Evolutionary conservation across 257 asterid species (phyloP).

Genomic region (Ocimum tenuiflorum): DNA sequence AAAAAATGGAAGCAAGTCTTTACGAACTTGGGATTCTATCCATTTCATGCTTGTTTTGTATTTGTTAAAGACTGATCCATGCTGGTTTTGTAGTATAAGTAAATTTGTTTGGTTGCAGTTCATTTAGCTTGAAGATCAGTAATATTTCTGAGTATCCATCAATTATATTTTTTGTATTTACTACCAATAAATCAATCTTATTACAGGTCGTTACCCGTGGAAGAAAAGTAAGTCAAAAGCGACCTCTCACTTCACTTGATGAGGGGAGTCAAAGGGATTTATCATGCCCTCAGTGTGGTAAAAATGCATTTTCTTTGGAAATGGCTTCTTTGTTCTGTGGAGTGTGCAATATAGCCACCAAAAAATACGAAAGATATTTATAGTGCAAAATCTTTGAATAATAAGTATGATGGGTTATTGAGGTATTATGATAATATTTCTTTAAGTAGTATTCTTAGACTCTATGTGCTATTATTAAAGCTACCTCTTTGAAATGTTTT

Average conservation of each 20-base stretch:
- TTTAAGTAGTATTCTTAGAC: not conserved
- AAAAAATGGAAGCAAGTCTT: not conserved
- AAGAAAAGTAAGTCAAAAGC: constrained; percentile 49
- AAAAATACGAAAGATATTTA: not conserved
- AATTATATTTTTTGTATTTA: not conserved
- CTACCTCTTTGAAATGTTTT: not conserved
- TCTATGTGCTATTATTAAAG: not conserved
- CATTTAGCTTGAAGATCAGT: not conserved
- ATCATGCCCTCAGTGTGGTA: constrained; percentile 90
- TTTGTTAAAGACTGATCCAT: not conserved
- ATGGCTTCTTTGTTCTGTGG: constrained; percentile 7
- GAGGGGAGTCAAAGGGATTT: constrained; percentile 44
- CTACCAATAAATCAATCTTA: constrained; percentile 13
- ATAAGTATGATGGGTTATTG: not conserved
- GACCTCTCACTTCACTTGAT: constrained; percentile 42
- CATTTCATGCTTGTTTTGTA: not conserved
- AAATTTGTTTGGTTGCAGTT: not conserved
- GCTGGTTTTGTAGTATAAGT: not conserved
- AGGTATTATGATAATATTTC: constrained; percentile 5
- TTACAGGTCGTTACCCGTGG: constrained; percentile 54
- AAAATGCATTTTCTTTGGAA: constrained; percentile 16
- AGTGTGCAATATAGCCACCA: not conserved
- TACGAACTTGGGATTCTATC: not conserved
- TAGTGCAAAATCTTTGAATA: not conserved
- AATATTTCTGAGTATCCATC: not conserved